Evolutionary conservation across 345 rosid genomes (phyloP), one percentile per base, ranked within the genome.

Genomic region (Populus ilicifolia): DNA sequence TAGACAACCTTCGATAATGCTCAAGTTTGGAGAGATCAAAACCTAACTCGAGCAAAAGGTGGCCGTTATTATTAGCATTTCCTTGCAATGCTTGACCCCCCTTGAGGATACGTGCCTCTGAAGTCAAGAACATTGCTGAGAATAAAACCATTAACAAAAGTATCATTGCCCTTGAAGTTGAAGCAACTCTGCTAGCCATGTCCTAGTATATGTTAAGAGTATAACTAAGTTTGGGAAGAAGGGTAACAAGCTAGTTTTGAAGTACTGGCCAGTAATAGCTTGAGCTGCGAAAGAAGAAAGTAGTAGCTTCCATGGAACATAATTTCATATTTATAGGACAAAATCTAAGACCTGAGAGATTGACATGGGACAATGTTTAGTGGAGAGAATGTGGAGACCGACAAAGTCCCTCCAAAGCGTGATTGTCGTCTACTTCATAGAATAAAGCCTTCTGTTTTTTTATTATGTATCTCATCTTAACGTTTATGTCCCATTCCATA

Each of bases 21-120:
- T 46, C 10, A 20, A 79, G 35, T 48, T 76, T 76, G 1, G 74
- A 29, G 39, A 75, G 74, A 77, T 79, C 75, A 61, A 62, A 66
- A 39, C 83, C 82, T 44, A 77, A 14, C 41, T 85, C 44, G 16
- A 29, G 72, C 44, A 77, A 44, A 25, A 72, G 80, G 35, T 23
- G 25, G 6, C 44, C 74, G 73, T 71, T 29, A 3, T 20, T 67
- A 38, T 73, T 38, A 17, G 29, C 61, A 23, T 29, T 59, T 2
- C 18, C 64, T 43, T 52, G 78, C 77, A 46, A 46, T 79, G 38
- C 56, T n/a, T 39, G 62, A 8, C 43, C 20, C 18, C 8, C 52
- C 3, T 36, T 66, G 59, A 81, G 79, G 50, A 70, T 29, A 21
- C 74, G 76, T 43, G 84, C 82, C 25, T 72, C 68, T 0, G 38